Evolutionary conservation across 2,329 filamentous ascomycete genomes (phyloP), one percentile per base, ranked within the genome.

Genomic region (Dactylellina sp.): DNA sequence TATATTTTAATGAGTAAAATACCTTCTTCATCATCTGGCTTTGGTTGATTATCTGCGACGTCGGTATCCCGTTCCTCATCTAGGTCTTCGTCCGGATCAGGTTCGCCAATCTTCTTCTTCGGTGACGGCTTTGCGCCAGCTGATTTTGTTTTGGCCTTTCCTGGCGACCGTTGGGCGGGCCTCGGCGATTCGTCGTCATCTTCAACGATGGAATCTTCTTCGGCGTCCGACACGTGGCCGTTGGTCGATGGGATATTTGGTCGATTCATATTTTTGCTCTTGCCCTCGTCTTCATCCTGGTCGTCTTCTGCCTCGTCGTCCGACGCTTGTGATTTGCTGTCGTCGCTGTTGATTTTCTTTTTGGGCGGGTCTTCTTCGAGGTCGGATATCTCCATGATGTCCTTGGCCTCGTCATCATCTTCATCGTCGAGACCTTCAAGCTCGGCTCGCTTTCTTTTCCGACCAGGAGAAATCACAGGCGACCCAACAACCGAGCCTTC

Each of bases 71-170:
- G 82, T 50, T 82, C 81, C 37, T 81, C 81, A 52, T 81, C 80
- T 28, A 80, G 79, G 60, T 83, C 80, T 28, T 81, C 81, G 44
- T 80, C 77, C 32, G 82, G 82, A 22, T 84, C 84, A 62, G 86
- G 84, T 52, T 78, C 77, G 22, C 53, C 60, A 24, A 46, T 46
- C 49, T 72, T 72, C 37, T 72, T 72, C 39, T 65, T 72, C 28
- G 68, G 68, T 22, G 60, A 65, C 7, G 52, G 42, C 18, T 60
- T 65, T 16, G 74, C 74, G 81, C 70, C 62, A 40, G 47, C 44
- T 42, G 49, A 32, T 39, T 62, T 68, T 16, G 52, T 37, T 61
- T 75, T 75, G 42, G 7, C 32, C 55, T 75, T 75, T 14, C 35
- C 62, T 20, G 70, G 62, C 28, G 60, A 65, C 47, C 55, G 60